Conservation (phyloP, 2,329 filamentous ascomycete species). For the Alternaria consortialis region DNA sequence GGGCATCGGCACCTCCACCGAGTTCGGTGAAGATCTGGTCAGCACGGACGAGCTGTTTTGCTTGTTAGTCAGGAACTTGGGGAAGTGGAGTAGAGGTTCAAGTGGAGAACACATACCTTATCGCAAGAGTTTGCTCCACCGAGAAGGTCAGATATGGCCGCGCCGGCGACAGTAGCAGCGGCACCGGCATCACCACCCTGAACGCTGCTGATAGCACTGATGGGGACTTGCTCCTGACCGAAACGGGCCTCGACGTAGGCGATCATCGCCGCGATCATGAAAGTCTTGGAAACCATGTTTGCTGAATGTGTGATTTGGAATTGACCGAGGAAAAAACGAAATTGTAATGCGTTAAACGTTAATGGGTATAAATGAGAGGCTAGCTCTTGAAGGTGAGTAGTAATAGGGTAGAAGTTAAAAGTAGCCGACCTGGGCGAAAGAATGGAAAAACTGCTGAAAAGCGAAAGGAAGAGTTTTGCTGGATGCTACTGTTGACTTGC, state of each 20-base stretch:
- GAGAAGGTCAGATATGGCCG: slow-evolving; percentile 68
- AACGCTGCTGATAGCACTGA: slow-evolving; percentile 64
- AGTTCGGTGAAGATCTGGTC: slow-evolving; percentile 71
- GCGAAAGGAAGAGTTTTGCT: slow-evolving; percentile 25
- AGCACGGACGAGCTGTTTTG: slow-evolving; percentile 65
- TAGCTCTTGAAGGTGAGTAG: slow-evolving; percentile 44
- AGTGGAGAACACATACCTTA: slow-evolving; percentile 56
- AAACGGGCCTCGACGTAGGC: slow-evolving; percentile 60
- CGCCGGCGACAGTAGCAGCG: slow-evolving; percentile 70
- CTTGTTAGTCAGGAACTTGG: neutral
- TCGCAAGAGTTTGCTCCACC: slow-evolving; percentile 72
- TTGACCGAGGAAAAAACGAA: neutral
- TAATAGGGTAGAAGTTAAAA: neutral
- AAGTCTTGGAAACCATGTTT: slow-evolving; percentile 47
- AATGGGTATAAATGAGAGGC: slow-evolving; percentile 34
- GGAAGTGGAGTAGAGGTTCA: neutral
- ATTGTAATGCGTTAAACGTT: slow-evolving; percentile 4
- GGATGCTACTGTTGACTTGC: slow-evolving; percentile 28
- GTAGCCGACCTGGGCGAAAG: slow-evolving; percentile 46
- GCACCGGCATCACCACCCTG: slow-evolving; percentile 65
- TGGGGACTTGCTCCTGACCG: slow-evolving; percentile 69
- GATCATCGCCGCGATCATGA: slow-evolving; percentile 42
- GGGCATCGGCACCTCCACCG: slow-evolving; percentile 66
- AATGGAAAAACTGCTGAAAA: slow-evolving; percentile 33
- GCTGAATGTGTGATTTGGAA: slow-evolving; percentile 15